These are phyloP conservation scores for Yamadazyma takamatsuzukensis DNA, from an alignment of 805 yeast species.

Conservation along the genomic window DNA sequence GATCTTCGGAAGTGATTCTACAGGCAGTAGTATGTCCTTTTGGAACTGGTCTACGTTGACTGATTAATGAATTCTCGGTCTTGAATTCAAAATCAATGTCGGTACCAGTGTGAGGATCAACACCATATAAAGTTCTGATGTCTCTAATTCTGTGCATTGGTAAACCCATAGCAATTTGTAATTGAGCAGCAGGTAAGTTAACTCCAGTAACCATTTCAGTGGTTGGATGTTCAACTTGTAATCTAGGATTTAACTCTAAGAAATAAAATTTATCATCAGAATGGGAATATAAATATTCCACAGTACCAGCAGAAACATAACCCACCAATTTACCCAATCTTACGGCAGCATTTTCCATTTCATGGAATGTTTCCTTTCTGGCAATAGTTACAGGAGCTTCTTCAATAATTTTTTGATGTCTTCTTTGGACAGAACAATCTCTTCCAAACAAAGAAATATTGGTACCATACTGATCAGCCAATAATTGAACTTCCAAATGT, in stretches of 20 bases:
- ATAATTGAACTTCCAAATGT: constrained; percentile 95
- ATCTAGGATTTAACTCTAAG: constrained; percentile 94
- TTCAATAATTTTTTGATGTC: constrained; percentile 98
- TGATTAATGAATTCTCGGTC: constrained; percentile 61
- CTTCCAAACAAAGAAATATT: constrained; percentile 96
- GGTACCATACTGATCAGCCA: constrained; percentile 98
- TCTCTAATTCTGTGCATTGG: constrained; percentile 94
- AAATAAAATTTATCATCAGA: constrained; percentile 93
- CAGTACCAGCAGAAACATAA: constrained; percentile 98
- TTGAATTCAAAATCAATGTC: constrained; percentile 88
- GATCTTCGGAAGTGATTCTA: constrained; percentile 98
- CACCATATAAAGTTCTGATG: constrained; percentile 89
- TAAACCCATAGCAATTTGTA: constrained; percentile 99
- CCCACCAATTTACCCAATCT: constrained; percentile 96
- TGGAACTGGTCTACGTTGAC: constrained; percentile 91
- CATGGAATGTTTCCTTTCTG: constrained; percentile 72
- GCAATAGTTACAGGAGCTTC: constrained; percentile 99
- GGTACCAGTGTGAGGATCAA: constrained; percentile 89
- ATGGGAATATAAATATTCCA: constrained; percentile 92
- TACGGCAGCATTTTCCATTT: constrained; percentile 97
- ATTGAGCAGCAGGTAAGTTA: constrained; percentile 96
- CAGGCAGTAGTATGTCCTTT: constrained; percentile 99
- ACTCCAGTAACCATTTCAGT: constrained; percentile 99
- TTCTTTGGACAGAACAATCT: constrained; percentile 99
- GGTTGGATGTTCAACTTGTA: constrained; percentile 99